Evolutionary conservation across 1,139 yeast genomes (phyloP).

Genomic region (Maudiozyma humilis): DNA sequence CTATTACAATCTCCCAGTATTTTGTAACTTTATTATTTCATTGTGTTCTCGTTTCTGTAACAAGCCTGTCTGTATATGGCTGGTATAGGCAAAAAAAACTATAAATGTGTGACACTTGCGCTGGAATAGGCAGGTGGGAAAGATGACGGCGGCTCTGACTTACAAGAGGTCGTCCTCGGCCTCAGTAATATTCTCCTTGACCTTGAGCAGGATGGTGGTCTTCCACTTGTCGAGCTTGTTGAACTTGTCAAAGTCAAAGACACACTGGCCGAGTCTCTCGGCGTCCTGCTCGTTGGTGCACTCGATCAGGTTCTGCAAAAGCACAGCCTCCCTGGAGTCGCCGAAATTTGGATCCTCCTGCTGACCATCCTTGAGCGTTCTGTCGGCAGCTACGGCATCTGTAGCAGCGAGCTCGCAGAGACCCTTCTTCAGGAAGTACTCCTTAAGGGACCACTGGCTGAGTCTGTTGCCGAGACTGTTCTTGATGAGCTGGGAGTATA

Average conservation of each 20-base stretch:
- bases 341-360: constrained; percentile 74
- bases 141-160: too few species aligned
- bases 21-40: too few species aligned
- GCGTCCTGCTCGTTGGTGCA: constrained; percentile 75
- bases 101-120: neutral
- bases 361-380: constrained; percentile 54
- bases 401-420: constrained; percentile 75
- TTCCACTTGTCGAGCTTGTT: constrained; percentile 86
- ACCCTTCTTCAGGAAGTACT: constrained; percentile 76
- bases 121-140: too few species aligned
- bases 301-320: constrained; percentile 56
- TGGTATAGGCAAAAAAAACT: too few species aligned
- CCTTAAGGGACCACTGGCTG: constrained; percentile 88
- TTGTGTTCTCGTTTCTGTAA: too few species aligned
- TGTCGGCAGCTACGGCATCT: constrained; percentile 79
- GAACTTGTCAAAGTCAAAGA: constrained; percentile 81
- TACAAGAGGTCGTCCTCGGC: constrained; percentile 54
- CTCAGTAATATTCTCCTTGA: constrained; percentile 65
- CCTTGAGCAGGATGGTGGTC: constrained; percentile 74
- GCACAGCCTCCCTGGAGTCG: constrained; percentile 67
- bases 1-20: too few species aligned
- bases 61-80: too few species aligned
- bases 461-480: constrained; percentile 66
- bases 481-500: constrained; percentile 70
- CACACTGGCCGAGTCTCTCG: constrained; percentile 64